Base-by-base conservation (phyloP, 371 early-diverging fungal genomes). In the Saksenaea vasiformis region DNA sequence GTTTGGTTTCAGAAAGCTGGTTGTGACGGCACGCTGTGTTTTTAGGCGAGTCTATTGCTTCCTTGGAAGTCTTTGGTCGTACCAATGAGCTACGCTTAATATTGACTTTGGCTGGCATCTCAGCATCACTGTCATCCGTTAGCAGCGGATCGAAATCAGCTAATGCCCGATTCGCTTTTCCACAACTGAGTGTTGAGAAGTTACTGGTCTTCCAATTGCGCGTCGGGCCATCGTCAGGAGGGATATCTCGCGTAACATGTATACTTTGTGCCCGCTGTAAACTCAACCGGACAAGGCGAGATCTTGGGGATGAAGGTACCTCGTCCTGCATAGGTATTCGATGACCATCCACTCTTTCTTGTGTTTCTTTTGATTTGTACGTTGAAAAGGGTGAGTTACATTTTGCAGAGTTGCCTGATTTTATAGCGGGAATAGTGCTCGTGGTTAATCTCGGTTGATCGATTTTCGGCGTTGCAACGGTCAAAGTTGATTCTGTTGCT, bases 101-200 rank as follows among this genome's bases (percentile, higher is more conserved):
- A 27, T 60, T 60, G 13, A 47, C n/a, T 22, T 28, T 60, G 47
- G 14, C 11, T 9, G 36, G 26, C 14, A 37, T 38, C 14, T 39
- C 38, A 3, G 36, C 37, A 24, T 35, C 39, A 44, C 51, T 22
- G 31, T 60, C 60, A 43, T 47, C 43, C 27, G 43, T 28, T 31
- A 60, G 27, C 38, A 38, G 27, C n/a, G 60, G 60, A 60, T 60
- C 60, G 27, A 60, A 60, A 60, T 60, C 60, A n/a, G 44, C 60
- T 28, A 60, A 31, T 60, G 38, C 43, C 1, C n/a, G 22, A 47
- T 60, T 60, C 24, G 60, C 60, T 43, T 44, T 60, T 3, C 60
- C 60, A 35, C 44, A 44, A 58, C 35, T 57, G 15, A 57, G 31
- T 35, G 64, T 34, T 24, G 64, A 63, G 9, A 63, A 56, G 5